These are phyloP conservation scores for Erysimum cheiranthoides DNA, from an alignment of 345 rosid genomes.

Conservation along the genomic window DNA sequence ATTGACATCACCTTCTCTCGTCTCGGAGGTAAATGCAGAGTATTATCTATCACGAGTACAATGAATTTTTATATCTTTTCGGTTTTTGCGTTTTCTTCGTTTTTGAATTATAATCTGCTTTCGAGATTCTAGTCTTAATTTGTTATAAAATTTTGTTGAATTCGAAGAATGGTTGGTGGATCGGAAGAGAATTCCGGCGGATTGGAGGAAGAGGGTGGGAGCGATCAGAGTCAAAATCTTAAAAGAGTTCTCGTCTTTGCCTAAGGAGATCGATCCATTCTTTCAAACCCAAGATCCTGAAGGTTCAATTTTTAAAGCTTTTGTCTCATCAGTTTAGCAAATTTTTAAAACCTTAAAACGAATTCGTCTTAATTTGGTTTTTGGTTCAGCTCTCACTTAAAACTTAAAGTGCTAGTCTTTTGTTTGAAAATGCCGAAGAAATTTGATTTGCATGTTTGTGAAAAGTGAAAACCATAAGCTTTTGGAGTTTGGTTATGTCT, in stretches of 20 bases:
- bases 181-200: conserved; percentile 90
- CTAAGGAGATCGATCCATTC: conserved; percentile 80
- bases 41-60: neutral
- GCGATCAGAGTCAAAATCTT: conserved; percentile 69
- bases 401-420: conserved; percentile 3
- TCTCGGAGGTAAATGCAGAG: conserved; percentile 71
- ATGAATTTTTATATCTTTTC: neutral
- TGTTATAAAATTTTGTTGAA: conserved; percentile 19
- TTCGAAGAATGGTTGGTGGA: conserved; percentile 92
- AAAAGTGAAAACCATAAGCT: conserved; percentile 9
- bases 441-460: conserved; percentile 7
- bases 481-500: conserved; percentile 9
- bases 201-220: conserved; percentile 86
- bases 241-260: conserved; percentile 77
- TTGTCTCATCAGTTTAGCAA: conserved; percentile 10
- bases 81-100: neutral
- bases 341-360: neutral
- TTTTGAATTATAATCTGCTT: conserved; percentile 5
- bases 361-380: neutral
- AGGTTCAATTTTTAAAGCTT: conserved; percentile 46
- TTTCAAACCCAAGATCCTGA: conserved; percentile 80
- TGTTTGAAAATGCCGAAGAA: neutral
- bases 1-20: conserved; percentile 94
- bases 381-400: neutral
- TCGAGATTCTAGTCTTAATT: neutral